These are phyloP conservation scores for Pichia pseudocactophila DNA, from an alignment of 805 yeast species.

Conservation along the genomic window DNA sequence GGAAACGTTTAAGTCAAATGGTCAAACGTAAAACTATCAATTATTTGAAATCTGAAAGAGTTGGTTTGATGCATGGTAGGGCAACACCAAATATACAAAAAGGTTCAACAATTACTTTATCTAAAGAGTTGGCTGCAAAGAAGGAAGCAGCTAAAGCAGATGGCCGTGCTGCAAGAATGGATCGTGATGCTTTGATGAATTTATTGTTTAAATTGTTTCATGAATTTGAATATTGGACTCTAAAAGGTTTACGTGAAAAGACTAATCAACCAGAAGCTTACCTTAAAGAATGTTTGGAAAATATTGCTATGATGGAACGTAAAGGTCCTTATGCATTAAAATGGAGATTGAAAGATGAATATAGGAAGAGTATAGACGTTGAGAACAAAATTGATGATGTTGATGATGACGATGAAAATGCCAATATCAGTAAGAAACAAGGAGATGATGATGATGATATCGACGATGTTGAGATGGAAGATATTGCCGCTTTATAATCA, in stretches of 20 bases:
- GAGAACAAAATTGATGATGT: slow-evolving; percentile 60
- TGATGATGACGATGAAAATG: slow-evolving; percentile 34
- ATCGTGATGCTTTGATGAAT: slow-evolving; percentile 84
- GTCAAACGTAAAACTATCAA: slow-evolving; percentile 40
- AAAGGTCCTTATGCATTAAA: slow-evolving; percentile 94
- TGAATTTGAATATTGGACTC: slow-evolving; percentile 93
- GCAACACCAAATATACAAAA: slow-evolving; percentile 77
- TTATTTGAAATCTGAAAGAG: slow-evolving; percentile 53
- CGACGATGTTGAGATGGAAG: slow-evolving; percentile 71
- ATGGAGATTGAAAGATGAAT: slow-evolving; percentile 85
- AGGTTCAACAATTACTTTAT: slow-evolving; percentile 59
- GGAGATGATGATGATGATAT: slow-evolving; percentile 55
- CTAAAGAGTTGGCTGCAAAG: slow-evolving; percentile 47
- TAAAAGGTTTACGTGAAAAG: slow-evolving; percentile 88
- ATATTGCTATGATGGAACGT: slow-evolving; percentile 80
- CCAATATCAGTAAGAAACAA: slow-evolving; percentile 25
- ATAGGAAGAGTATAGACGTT: slow-evolving; percentile 67
- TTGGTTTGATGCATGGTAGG: slow-evolving; percentile 81
- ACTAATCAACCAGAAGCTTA: slow-evolving; percentile 94
- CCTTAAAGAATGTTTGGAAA: slow-evolving; percentile 81
- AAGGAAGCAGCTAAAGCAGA: slow-evolving; percentile 48
- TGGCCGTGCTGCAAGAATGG: slow-evolving; percentile 91
- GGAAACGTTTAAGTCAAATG: slow-evolving; percentile 23
- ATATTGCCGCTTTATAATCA: slow-evolving; percentile 37
- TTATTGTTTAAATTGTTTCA: slow-evolving; percentile 82